Conservation (phyloP, 1,139 yeast genomes). For the Pichia inconspicua region DNA sequence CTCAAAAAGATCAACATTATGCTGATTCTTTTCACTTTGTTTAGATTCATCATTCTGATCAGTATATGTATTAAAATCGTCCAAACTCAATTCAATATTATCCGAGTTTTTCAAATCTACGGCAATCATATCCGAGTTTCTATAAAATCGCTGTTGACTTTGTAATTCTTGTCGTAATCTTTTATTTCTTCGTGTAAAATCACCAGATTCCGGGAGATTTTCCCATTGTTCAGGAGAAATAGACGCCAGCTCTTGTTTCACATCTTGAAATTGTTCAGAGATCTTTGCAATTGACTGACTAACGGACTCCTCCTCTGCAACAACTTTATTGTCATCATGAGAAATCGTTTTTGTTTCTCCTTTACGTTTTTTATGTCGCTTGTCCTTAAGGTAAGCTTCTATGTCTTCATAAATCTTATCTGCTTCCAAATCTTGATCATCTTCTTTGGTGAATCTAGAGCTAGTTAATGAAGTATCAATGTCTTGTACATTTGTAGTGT, state of each 20-base stretch:
- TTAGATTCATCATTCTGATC: conserved; percentile 29
- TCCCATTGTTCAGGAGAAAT: conserved; percentile 75
- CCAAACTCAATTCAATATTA: conserved; percentile 22
- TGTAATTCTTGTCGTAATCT: conserved; percentile 58
- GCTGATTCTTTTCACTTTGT: not conserved
- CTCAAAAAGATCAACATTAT: conserved; percentile 38
- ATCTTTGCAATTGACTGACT: conserved; percentile 28
- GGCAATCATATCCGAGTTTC: conserved; percentile 71
- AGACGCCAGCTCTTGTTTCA: conserved; percentile 53
- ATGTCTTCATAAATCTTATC: conserved; percentile 59
- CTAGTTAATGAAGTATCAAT: conserved; percentile 23
- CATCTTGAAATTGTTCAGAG: conserved; percentile 42
- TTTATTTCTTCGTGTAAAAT: conserved; percentile 73
- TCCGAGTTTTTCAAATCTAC: conserved; percentile 27
- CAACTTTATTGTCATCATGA: conserved; percentile 1
- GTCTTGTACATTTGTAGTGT: conserved; percentile 22
- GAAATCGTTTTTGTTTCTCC: not conserved
- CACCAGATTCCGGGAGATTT: conserved; percentile 80
- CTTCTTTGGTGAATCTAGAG: not conserved
- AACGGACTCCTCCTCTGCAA: conserved; percentile 4
- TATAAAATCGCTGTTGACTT: conserved; percentile 62
- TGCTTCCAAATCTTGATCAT: conserved; percentile 59
- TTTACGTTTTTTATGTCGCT: conserved; percentile 8
- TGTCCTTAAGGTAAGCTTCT: conserved; percentile 35
- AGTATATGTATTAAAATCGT: conserved; percentile 7